Base-by-base conservation (phyloP, 129 eudicot species). In the Pseudognaphalium luteoalbum region DNA sequence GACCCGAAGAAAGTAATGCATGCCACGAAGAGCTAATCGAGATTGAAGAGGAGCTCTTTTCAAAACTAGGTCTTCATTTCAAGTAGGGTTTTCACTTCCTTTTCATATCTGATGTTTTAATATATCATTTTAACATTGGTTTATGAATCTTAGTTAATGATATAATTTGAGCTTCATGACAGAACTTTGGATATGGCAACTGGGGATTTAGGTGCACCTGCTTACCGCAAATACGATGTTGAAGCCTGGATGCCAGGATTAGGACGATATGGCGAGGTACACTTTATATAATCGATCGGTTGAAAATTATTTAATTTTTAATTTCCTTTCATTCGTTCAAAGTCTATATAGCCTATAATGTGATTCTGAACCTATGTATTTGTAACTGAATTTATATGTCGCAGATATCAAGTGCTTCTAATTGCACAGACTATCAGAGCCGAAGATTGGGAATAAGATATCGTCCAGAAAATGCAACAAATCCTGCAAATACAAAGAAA, bases 201-300 rank as follows among this genome's bases (percentile, higher is more conserved):
- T 4, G 88, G 81, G 80, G 98, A 93, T 83, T 76, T 93, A 80
- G 98, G 98, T 80, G 98, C 98, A 29, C 98, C 98, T 19, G 98
- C 98, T 21, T 93, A 85, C 63, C 96, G 98, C 67, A 93, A 93
- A 76, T 90, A 83, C 63, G 98, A 93, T 57, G 78, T 93, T 51
- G 98, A 93, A 80, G 98, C 98, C 16, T 93, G 98, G 98, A 93
- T 93, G 98, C 98, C 98, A 39, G 98, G 98, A 8, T 86, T 93
- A 77, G 97, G 88, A 28, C 96, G 98, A 16, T 93, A 88, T 78
- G 98, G 98, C 60, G 98, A 93, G 96, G 98, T 93, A 82, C 74
- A 85, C 30, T 19, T 60, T 34, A 12, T 51, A 19, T 66, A 74
- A 19, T 60, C 25, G 20, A 71, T 54, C 4, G 54, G 8, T 71